Evolutionary conservation across 352 stramenopile species (phyloP).

Genomic region (Thraustochytrium striatum): DNA sequence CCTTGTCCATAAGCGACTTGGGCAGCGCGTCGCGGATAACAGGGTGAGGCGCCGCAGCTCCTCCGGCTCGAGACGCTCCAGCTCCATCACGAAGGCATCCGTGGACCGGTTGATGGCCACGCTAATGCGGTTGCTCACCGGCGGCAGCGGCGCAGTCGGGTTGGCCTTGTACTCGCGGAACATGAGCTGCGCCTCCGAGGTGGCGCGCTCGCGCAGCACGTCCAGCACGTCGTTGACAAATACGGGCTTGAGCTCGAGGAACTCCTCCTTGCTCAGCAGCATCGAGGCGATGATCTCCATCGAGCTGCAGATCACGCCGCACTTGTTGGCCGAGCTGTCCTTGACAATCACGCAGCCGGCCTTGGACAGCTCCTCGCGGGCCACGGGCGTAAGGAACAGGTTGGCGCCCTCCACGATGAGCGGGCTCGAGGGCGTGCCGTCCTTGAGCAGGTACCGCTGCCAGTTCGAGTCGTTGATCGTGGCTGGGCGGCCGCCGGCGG

Average conservation of each 20-base stretch:
- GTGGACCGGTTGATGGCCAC: conserved; percentile 90
- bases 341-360: conserved; percentile 92
- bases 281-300: conserved; percentile 86
- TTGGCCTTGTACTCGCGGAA: conserved; percentile 93
- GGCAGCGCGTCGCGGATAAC: conserved; percentile 85
- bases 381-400: conserved; percentile 92
- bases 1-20: conserved; percentile 83
- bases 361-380: conserved; percentile 85
- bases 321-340: conserved; percentile 90
- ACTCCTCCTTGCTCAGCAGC: conserved; percentile 91
- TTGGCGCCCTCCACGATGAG: conserved; percentile 97
- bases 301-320: conserved; percentile 63
- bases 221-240: conserved; percentile 87
- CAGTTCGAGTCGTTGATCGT: conserved; percentile 94
- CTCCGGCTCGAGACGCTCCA: conserved; percentile 78
- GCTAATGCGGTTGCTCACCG: conserved; percentile 89
- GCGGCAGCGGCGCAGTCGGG: conserved; percentile 73
- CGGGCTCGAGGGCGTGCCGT: conserved; percentile 75
- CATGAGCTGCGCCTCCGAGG: conserved; percentile 90
- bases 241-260: conserved; percentile 88
- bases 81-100: conserved; percentile 82
- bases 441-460: conserved; percentile 70
- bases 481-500: conserved; percentile 85
- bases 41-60: conserved; percentile 65
- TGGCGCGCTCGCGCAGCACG: conserved; percentile 83